Evolutionary conservation across 2,329 filamentous ascomycete genomes (phyloP).

Genomic region (Colletotrichum sp.): DNA sequence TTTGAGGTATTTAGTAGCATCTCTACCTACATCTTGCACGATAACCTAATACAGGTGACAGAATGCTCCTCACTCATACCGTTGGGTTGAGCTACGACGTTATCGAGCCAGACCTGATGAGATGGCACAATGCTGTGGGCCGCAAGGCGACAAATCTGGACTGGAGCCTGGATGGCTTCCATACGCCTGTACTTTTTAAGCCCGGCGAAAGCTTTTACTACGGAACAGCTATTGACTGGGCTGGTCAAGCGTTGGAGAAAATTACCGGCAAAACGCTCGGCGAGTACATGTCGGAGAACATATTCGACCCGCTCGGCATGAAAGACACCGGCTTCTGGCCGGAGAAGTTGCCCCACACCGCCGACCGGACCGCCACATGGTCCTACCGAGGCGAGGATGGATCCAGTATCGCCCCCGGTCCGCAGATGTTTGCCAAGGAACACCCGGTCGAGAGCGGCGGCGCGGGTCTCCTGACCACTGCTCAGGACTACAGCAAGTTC

Average conservation of each 20-base stretch:
- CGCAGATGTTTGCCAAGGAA: conserved; percentile 27
- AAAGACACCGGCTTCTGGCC: conserved; percentile 41
- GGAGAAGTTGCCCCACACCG: conserved; percentile 27
- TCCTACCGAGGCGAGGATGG: conserved; percentile 24
- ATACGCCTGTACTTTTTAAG: conserved; percentile 46
- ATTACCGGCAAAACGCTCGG: conserved; percentile 40
- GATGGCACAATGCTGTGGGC: conserved; percentile 43
- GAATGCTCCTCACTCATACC: conserved; percentile 54
- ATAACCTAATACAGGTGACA: not conserved
- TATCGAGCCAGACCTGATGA: conserved; percentile 39
- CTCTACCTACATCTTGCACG: no score
- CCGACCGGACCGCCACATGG: conserved; percentile 25
- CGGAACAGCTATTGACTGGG: conserved; percentile 52
- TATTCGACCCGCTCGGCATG: conserved; percentile 42
- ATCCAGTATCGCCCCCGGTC: conserved; percentile 23
- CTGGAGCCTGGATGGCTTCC: conserved; percentile 40
- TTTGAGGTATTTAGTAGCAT: conserved; percentile 30
- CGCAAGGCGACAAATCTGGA: conserved; percentile 34
- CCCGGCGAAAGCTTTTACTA: conserved; percentile 57
- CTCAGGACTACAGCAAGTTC: conserved; percentile 42
- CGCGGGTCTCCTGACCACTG: conserved; percentile 46
- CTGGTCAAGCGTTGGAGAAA: conserved; percentile 46
- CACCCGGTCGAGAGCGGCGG: conserved; percentile 46
- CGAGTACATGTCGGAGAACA: conserved; percentile 38
- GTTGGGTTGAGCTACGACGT: conserved; percentile 50